Conservation (phyloP, 1,284 basidiomycete genomes). For the Ganoderma sinense region DNA sequence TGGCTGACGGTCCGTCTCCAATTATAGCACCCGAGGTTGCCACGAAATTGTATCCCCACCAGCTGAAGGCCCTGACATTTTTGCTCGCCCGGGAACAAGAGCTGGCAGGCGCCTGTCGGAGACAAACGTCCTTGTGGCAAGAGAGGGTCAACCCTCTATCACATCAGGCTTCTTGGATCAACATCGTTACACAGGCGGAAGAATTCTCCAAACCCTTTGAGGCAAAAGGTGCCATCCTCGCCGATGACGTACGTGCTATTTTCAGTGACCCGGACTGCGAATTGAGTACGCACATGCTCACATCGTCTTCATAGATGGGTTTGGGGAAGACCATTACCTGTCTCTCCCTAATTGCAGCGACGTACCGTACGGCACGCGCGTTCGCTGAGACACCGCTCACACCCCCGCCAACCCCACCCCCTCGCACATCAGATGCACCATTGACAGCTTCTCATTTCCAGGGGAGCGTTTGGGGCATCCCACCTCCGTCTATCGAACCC, state of each 20-base stretch:
- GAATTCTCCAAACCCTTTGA: constrained; percentile 73
- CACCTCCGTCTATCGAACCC: constrained; percentile 46
- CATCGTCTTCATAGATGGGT: constrained; percentile 79
- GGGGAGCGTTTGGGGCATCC: constrained; percentile 87
- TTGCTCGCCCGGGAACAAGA: constrained; percentile 93
- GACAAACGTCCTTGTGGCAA: constrained; percentile 83
- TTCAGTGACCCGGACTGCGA: not conserved
- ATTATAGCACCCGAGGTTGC: constrained; percentile 78
- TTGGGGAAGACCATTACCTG: constrained; percentile 97
- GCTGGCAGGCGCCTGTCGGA: constrained; percentile 57
- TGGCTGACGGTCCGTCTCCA: constrained; percentile 25
- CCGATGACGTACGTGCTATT: constrained; percentile 81
- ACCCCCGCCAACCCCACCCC: constrained; percentile 47
- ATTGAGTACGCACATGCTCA: constrained; percentile 10
- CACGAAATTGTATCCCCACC: constrained; percentile 95
- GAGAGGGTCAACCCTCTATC: constrained; percentile 59
- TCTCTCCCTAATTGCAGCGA: constrained; percentile 91
- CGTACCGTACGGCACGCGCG: constrained; percentile 71
- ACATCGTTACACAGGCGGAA: constrained; percentile 88
- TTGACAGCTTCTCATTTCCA: constrained; percentile 73
- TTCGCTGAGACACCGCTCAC: constrained; percentile 72
- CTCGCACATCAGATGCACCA: constrained; percentile 45
- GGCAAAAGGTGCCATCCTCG: constrained; percentile 90
- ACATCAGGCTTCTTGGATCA: constrained; percentile 70
- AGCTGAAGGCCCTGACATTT: constrained; percentile 98